A percentile compares a stretch with the other conserved stretches of the same genome.
Evolutionary conservation across 306 rosid genomes (phyloP).

Genomic region (Ormosia semicastrata): DNA sequence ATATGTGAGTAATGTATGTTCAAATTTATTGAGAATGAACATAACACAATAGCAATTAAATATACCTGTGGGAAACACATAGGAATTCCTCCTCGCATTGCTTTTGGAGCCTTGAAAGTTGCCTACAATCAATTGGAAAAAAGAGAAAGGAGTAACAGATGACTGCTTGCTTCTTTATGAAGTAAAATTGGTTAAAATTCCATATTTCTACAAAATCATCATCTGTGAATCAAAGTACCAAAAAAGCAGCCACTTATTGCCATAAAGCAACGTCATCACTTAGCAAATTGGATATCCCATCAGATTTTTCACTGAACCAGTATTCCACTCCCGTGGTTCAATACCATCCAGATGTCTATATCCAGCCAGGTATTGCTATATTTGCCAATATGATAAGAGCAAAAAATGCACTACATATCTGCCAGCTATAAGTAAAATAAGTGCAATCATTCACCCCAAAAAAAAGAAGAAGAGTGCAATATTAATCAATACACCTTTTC

Average conservation of each 20-base stretch:
- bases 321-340: slow-evolving; percentile 5
- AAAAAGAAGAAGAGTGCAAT: background rate
- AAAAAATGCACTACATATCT: background rate
- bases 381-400: background rate
- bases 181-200: slow-evolving; percentile 15
- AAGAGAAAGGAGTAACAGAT: slow-evolving; percentile 8
- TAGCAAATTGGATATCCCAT: slow-evolving; percentile 8
- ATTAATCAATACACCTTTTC: slow-evolving; percentile 7
- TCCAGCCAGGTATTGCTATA: background rate
- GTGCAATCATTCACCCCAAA: background rate
- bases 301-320: slow-evolving; percentile 4
- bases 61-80: slow-evolving; percentile 91
- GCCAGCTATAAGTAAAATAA: background rate
- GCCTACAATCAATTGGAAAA: slow-evolving; percentile 47
- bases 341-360: background rate
- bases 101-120: slow-evolving; percentile 69
- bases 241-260: slow-evolving; percentile 1
- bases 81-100: slow-evolving; percentile 87
- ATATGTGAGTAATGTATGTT: background rate
- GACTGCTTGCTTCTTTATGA: slow-evolving; percentile 10
- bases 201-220: background rate
- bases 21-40: background rate
- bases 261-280: background rate
- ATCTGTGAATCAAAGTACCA: background rate
- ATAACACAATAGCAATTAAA: slow-evolving; percentile 1